phyloP scores from a whole-genome alignment of 2,329 filamentous ascomycete genomes.

The Aspergillus neotritici region DNA sequence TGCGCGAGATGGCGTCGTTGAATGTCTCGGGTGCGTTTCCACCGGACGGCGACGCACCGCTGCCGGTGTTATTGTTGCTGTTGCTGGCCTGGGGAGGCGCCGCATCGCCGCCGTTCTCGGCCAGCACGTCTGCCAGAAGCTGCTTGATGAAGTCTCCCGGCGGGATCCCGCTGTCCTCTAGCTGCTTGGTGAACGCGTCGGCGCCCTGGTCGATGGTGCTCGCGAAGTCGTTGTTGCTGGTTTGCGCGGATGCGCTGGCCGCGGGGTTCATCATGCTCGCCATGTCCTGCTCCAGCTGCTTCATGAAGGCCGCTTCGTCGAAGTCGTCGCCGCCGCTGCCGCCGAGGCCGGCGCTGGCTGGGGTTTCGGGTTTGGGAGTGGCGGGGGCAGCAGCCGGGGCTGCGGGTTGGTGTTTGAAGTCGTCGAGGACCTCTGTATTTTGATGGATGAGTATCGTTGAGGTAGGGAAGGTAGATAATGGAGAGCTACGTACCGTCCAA shows the following conservation, averaged over 20 bases:
- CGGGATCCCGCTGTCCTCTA: slow-evolving; percentile 31
- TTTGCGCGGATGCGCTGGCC: slow-evolving; percentile 17
- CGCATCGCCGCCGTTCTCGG: slow-evolving; percentile 18
- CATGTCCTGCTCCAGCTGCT: slow-evolving; percentile 87
- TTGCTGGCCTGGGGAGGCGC: slow-evolving; percentile 10
- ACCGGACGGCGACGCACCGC: slow-evolving; percentile 17
- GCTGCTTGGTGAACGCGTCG: slow-evolving; percentile 32
- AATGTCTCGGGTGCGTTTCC: slow-evolving; percentile 60
- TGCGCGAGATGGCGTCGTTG: slow-evolving; percentile 85
- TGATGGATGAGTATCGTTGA: slow-evolving; percentile 1
- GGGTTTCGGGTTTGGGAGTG: slow-evolving; percentile 9
- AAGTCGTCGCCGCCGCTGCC: slow-evolving; percentile 15
- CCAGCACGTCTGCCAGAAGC: slow-evolving; percentile 32
- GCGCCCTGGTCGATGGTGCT: slow-evolving; percentile 27
- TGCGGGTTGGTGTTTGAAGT: slow-evolving; percentile 60
- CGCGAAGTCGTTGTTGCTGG: slow-evolving; percentile 19
- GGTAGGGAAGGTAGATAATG: neutral
- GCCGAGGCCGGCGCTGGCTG: slow-evolving; percentile 8
- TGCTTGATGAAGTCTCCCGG: slow-evolving; percentile 33
- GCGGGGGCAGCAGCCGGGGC: slow-evolving; percentile 23
- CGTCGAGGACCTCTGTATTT: slow-evolving; percentile 74
- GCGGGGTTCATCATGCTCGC: slow-evolving; percentile 62
- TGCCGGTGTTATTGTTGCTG: slow-evolving; percentile 17
- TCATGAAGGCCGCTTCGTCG: slow-evolving; percentile 57
- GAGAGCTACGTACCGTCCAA: slow-evolving; percentile 61